Base-by-base conservation (phyloP, 2,329 filamentous ascomycete genomes). In the Paecilomyces sp. region DNA sequence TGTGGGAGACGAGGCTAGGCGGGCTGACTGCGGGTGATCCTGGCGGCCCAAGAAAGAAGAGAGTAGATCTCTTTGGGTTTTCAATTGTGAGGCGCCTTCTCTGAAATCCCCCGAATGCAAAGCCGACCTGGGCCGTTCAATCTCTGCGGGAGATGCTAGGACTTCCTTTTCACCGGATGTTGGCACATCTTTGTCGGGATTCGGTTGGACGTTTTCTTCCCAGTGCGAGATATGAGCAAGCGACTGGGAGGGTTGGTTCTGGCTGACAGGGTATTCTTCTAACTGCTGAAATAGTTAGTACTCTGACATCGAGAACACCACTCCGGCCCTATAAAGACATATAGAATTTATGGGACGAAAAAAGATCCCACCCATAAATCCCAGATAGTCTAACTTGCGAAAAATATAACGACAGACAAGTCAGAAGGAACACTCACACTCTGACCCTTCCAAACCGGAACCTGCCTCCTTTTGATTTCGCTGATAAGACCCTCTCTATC, bases 401-500 rank as follows among this genome's bases (percentile, higher is more conserved):
- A 47, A 22, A 47, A 47, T 2, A 18, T 3, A 47, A 22, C n/a
- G 12, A 41, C 4, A 41, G 15, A 41, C 15, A 47, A 2, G n/a
- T 18, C 3, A 18, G n/a, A 47, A 47, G n/a, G 18, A 47, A 3
- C 5, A 47, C 41, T 47, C 18, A 47, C 41, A 15, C 13, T 47
- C 41, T 47, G 41, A 47, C 6, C 41, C n/a, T 47, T 79, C 90
- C 90, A 94, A 3, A 85, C 85, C 41, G 90, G 88, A 68, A 85
- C 89, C 74, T 92, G 87, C 33, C 86, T 86, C 72, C 84, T 85
- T 77, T 97, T 97, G 65, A 97, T 82, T 64, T 88, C 84, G 74
- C 92, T 85, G 60, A 97, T 97, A 67, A 96, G 79, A 73, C 92
- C 88, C 60, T 86, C 85, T 64, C 92, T 84, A 72, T 91, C 86